phyloP scores from a whole-genome alignment of 2,329 filamentous ascomycete genomes.

The Neurospora sp. region DNA sequence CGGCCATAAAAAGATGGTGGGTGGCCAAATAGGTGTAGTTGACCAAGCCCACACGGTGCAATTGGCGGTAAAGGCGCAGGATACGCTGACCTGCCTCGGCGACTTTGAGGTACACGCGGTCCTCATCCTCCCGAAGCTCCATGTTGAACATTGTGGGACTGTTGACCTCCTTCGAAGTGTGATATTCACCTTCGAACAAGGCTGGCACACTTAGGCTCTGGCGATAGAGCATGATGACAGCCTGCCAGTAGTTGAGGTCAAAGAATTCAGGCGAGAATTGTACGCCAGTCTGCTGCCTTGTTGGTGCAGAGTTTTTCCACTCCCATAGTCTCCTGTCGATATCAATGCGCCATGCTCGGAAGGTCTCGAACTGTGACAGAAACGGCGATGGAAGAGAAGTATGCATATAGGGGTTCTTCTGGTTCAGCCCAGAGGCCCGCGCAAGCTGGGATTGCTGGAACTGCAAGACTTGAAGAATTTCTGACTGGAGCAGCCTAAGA shows the following conservation, averaged over 20 bases:
- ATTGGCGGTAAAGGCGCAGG: slow-evolving; percentile 76
- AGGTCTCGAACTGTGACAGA: slow-evolving; percentile 71
- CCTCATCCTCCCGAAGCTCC: slow-evolving; percentile 70
- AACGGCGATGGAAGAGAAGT: slow-evolving; percentile 76
- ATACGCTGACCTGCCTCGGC: slow-evolving; percentile 93
- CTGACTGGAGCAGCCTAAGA: slow-evolving; percentile 78
- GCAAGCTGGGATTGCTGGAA: slow-evolving; percentile 81
- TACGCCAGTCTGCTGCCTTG: slow-evolving; percentile 70
- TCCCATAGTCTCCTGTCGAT: slow-evolving; percentile 74
- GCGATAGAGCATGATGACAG: slow-evolving; percentile 88
- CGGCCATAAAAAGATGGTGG: slow-evolving; percentile 95
- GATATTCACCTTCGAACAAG: slow-evolving; percentile 71
- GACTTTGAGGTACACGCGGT: slow-evolving; percentile 86
- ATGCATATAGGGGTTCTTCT: slow-evolving; percentile 62
- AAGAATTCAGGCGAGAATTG: slow-evolving; percentile 83
- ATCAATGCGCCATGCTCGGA: slow-evolving; percentile 79
- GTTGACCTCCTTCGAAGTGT: slow-evolving; percentile 53
- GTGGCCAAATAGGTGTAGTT: slow-evolving; percentile 96
- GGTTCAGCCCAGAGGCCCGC: slow-evolving; percentile 53
- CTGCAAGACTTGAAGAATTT: slow-evolving; percentile 88
- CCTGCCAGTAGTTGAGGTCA: slow-evolving; percentile 96
- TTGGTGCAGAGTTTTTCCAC: slow-evolving; percentile 79
- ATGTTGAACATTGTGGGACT: slow-evolving; percentile 51
- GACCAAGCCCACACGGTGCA: slow-evolving; percentile 79
- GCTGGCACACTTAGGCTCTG: slow-evolving; percentile 82